phyloP scores from a whole-genome alignment of 1,284 basidiomycete species.

The Psilocybe mexicana region DNA sequence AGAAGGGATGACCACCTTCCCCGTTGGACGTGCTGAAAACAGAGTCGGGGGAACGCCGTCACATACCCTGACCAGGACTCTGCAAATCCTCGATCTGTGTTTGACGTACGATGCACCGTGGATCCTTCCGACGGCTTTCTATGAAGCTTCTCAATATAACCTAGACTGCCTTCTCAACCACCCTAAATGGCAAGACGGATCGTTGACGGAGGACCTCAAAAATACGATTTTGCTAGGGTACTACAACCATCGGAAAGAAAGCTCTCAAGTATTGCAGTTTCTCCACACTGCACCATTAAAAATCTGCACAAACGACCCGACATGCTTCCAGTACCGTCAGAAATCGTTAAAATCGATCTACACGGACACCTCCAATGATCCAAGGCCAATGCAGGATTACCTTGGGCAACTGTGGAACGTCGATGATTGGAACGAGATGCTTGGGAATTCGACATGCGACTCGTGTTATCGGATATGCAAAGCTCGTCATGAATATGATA shows the following conservation, averaged over 20 bases:
- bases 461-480: conserved; percentile 2
- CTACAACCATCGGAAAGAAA: conserved; percentile 8
- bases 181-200: conserved; percentile 1
- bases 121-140: conserved; percentile 20
- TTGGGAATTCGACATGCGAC: conserved; percentile 12
- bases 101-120: conserved; percentile 4
- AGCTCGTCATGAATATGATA: conserved; percentile 1
- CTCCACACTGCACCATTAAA: neutral
- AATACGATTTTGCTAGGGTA: conserved; percentile 9
- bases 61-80: conserved; percentile 1
- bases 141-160: conserved; percentile 19
- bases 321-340: neutral
- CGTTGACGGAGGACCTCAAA: conserved; percentile 7
- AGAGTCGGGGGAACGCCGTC: neutral
- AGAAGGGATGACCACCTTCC: conserved; percentile 1
- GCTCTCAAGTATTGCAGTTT: conserved; percentile 11
- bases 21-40: neutral
- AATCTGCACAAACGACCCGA: neutral
- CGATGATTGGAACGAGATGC: conserved; percentile 10
- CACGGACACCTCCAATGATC: neutral
- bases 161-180: conserved; percentile 6
- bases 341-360: neutral
- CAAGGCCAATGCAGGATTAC: neutral
- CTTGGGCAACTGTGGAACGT: conserved; percentile 19
- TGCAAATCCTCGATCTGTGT: conserved; percentile 9